Percentiles rank a stretch among this genome's conserved stretches.
Conservation (phyloP, 495 filamentous ascomycete species). For the Cryomyces minteri region DNA sequence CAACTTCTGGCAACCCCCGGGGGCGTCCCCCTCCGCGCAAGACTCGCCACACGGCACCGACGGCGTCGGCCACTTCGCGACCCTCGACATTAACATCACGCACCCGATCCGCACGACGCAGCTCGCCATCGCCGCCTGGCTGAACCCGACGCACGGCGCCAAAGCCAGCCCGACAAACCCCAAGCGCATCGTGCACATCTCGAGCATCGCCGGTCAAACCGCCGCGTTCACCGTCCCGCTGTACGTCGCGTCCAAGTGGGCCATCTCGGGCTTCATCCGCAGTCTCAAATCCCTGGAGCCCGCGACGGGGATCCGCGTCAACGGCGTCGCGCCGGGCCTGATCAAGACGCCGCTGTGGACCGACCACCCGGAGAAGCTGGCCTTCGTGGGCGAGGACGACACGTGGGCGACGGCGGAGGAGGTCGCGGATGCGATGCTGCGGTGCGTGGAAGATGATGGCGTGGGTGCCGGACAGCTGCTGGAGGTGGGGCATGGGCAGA, state of each 20-base stretch:
- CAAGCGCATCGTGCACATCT: conserved; percentile 40
- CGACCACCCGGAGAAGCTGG: conserved; percentile 46
- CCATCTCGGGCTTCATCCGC: conserved; percentile 40
- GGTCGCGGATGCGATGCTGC: conserved; percentile 46
- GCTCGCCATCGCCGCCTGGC: conserved; percentile 42
- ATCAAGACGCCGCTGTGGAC: conserved; percentile 53
- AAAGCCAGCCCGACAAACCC: conserved; percentile 13
- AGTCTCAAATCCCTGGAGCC: conserved; percentile 30
- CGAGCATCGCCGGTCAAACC: conserved; percentile 43
- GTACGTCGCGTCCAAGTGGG: conserved; percentile 45
- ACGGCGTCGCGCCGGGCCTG: conserved; percentile 45
- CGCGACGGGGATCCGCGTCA: conserved; percentile 38
- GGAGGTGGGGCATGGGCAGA: conserved; percentile 37
- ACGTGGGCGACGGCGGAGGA: conserved; percentile 45
- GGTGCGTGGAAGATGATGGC: conserved; percentile 30
- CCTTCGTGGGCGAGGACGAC: conserved; percentile 32
- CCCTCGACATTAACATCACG: conserved; percentile 47
- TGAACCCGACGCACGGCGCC: conserved; percentile 15
- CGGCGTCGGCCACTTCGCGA: conserved; percentile 30
- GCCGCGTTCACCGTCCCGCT: conserved; percentile 30
- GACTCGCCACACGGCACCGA: conserved; percentile 18
- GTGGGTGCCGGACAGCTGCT: conserved; percentile 27
- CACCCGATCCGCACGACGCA: conserved; percentile 52
- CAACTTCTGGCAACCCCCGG: conserved; percentile 50
- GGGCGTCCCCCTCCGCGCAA: conserved; percentile 23